Evolutionary conservation across 768 basidiomycete species (phyloP).

Genomic region (Boletus bicolor): DNA sequence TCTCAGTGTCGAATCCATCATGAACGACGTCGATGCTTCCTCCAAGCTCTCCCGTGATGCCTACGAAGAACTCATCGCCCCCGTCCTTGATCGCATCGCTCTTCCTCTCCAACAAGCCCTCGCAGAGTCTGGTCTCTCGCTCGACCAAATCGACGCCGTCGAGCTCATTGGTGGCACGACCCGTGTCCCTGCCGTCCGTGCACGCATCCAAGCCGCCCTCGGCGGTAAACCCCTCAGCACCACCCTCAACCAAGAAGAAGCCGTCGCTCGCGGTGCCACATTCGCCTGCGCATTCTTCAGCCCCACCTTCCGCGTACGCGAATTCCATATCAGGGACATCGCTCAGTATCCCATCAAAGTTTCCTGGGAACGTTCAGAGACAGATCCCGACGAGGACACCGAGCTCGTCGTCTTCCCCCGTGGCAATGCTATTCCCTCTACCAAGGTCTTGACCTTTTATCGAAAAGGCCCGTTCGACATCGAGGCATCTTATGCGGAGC

Average conservation of each 20-base stretch:
- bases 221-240: constrained; percentile 78
- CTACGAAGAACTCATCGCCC: constrained; percentile 74
- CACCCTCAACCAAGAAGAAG: constrained; percentile 98
- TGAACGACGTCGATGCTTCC: constrained; percentile 92
- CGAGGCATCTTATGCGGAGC: constrained; percentile 80
- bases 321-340: constrained; percentile 88
- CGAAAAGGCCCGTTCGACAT: constrained; percentile 86
- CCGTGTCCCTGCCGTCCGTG: constrained; percentile 89
- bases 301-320: constrained; percentile 96
- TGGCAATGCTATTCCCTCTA: constrained; percentile 85
- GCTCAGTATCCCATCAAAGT: constrained; percentile 87
- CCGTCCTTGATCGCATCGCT: constrained; percentile 73
- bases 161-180: constrained; percentile 94
- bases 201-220: constrained; percentile 81
- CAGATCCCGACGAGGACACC: constrained; percentile 84
- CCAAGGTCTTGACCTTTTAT: constrained; percentile 94
- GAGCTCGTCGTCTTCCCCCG: constrained; percentile 88
- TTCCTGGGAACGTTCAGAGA: constrained; percentile 71
- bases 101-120: constrained; percentile 77
- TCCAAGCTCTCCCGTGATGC: constrained; percentile 81
- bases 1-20: constrained; percentile 91
- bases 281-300: constrained; percentile 97
- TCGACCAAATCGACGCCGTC: constrained; percentile 85
- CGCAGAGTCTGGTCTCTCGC: constrained; percentile 70
- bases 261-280: constrained; percentile 92